phyloP scores from a whole-genome alignment of 495 filamentous ascomycete species.

The Astrothelium subdiscretum region DNA sequence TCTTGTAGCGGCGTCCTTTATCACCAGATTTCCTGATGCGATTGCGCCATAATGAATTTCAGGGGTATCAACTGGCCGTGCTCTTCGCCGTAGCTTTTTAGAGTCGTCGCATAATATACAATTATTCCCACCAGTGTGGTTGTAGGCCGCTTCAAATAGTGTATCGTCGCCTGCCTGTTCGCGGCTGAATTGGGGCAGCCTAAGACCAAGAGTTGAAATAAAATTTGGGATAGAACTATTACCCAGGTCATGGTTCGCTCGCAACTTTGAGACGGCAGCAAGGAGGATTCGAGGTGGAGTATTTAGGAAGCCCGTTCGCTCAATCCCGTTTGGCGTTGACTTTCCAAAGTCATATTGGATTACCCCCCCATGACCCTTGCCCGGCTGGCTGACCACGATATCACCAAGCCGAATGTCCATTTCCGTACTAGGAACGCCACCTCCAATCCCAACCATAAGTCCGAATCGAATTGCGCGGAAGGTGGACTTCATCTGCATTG shows the following conservation, averaged over 20 bases:
- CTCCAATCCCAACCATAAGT: slow-evolving; percentile 36
- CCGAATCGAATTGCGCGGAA: slow-evolving; percentile 30
- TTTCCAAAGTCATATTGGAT: slow-evolving; percentile 26
- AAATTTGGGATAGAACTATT: neutral
- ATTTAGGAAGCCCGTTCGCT: slow-evolving; percentile 7
- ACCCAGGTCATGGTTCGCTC: neutral
- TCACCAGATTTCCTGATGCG: slow-evolving; percentile 28
- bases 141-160: slow-evolving; percentile 5
- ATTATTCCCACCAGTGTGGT: neutral
- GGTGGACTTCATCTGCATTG: slow-evolving; percentile 23
- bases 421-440: slow-evolving; percentile 24
- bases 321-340: slow-evolving; percentile 12
- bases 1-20: slow-evolving; percentile 21
- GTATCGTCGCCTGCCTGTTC: slow-evolving; percentile 2
- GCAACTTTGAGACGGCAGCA: slow-evolving; percentile 4
- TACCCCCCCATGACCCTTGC: slow-evolving; percentile 15
- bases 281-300: slow-evolving; percentile 7
- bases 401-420: slow-evolving; percentile 17
- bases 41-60: slow-evolving; percentile 29
- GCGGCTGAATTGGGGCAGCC: neutral
- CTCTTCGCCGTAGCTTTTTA: neutral
- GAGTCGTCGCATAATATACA: slow-evolving; percentile 1
- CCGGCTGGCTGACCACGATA: slow-evolving; percentile 22
- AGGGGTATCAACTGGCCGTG: neutral
- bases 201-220: neutral